These are phyloP conservation scores for Fusarium sp. DNA, from an alignment of 2,329 filamentous ascomycete species.

Conservation along the genomic window DNA sequence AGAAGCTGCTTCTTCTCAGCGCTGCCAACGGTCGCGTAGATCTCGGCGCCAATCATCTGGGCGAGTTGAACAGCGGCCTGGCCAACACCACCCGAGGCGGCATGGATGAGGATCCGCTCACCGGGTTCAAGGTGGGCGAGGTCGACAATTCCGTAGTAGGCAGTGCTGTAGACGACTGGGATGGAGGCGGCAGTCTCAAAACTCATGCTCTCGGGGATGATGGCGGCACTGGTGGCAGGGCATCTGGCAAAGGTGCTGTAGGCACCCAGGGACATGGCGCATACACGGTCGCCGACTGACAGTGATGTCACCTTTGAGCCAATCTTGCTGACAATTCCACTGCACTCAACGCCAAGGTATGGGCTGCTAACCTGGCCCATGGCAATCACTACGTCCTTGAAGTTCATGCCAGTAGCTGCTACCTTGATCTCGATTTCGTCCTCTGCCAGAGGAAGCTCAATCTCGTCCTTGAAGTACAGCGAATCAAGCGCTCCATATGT, in stretches of 20 bases:
- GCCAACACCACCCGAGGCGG: constrained; percentile 40
- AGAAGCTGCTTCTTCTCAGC: constrained; percentile 46
- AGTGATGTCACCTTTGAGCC: constrained; percentile 8
- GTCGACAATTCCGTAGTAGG: constrained; percentile 30
- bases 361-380: constrained; percentile 51
- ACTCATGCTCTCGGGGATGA: constrained; percentile 20
- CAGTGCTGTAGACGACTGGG: constrained; percentile 30
- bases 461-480: constrained; percentile 53
- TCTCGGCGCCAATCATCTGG: constrained; percentile 36
- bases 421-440: constrained; percentile 57
- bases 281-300: constrained; percentile 24
- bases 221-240: constrained; percentile 56
- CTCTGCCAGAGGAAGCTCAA: constrained; percentile 41
- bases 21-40: constrained; percentile 48
- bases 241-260: constrained; percentile 26
- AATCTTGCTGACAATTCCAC: constrained; percentile 56
- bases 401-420: constrained; percentile 57
- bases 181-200: constrained; percentile 19
- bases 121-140: constrained; percentile 20
- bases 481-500: constrained; percentile 52
- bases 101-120: constrained; percentile 47
- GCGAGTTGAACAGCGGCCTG: constrained; percentile 45
- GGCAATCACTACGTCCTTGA: constrained; percentile 57
- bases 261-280: constrained; percentile 22
- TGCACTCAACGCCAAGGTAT: constrained; percentile 53